Evolutionary conservation across 2,329 filamentous ascomycete species (phyloP).

Genomic region (Colletotrichum sp.): DNA sequence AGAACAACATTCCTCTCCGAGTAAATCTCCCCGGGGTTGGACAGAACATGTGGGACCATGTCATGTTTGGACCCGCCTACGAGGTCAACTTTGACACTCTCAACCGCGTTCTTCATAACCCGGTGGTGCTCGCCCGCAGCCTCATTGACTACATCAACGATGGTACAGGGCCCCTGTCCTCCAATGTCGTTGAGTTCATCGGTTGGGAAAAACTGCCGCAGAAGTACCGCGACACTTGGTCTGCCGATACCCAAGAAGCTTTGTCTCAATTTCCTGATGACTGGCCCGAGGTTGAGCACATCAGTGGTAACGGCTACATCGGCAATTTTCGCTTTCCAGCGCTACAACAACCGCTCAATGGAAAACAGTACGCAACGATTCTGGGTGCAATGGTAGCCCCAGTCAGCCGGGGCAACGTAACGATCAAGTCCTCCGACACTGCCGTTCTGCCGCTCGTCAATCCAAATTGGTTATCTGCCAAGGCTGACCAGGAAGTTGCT

Average conservation of each 20-base stretch:
- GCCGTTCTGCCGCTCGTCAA: slow-evolving; percentile 46
- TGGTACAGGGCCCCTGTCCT: not conserved
- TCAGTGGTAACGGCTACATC: slow-evolving; percentile 20
- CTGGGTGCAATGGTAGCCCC: slow-evolving; percentile 38
- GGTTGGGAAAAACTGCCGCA: slow-evolving; percentile 26
- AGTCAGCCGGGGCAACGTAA: slow-evolving; percentile 48
- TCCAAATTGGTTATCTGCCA: slow-evolving; percentile 49
- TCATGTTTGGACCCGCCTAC: not conserved
- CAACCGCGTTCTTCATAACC: not conserved
- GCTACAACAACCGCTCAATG: not conserved
- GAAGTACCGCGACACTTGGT: not conserved
- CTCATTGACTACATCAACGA: not conserved
- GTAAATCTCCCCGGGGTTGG: slow-evolving; percentile 72
- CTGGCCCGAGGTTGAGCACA: not conserved
- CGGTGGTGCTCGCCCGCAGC: not conserved
- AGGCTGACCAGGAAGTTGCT: slow-evolving; percentile 47
- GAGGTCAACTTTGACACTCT: not conserved
- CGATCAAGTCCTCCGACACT: slow-evolving; percentile 39
- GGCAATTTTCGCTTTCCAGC: slow-evolving; percentile 16
- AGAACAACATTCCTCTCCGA: slow-evolving; percentile 46
- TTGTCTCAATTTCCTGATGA: not conserved
- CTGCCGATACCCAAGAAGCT: not conserved
- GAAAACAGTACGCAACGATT: slow-evolving; percentile 26
- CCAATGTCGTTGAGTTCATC: slow-evolving; percentile 15
- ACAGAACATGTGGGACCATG: slow-evolving; percentile 69